phyloP scores from a whole-genome alignment of 2,329 filamentous ascomycete species.

The Phaeosphaeriaceae sp. region DNA sequence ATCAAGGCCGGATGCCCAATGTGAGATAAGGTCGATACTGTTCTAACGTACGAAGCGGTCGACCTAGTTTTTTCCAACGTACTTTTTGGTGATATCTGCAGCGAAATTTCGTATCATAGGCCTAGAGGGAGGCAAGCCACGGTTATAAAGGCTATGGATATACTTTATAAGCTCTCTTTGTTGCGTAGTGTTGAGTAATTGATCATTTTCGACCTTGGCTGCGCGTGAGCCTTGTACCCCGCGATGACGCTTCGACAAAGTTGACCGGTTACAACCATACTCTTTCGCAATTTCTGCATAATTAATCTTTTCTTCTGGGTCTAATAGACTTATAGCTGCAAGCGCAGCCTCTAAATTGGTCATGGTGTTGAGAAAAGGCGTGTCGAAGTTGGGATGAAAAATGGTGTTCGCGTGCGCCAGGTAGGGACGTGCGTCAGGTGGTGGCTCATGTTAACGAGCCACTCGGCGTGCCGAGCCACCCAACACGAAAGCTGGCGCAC shows the following conservation, averaged over 20 bases:
- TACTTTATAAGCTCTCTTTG: conserved; percentile 20
- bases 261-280: background rate
- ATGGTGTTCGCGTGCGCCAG: too few relatives aligned
- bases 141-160: conserved; percentile 14
- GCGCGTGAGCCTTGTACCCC: background rate
- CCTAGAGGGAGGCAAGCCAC: conserved; percentile 18
- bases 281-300: background rate
- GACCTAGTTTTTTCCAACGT: conserved; percentile 20
- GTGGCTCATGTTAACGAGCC: too few relatives aligned
- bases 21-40: conserved; percentile 12
- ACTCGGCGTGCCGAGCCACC: too few relatives aligned
- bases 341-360: background rate
- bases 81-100: conserved; percentile 11
- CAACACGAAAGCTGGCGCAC: too few relatives aligned
- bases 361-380: conserved; percentile 1
- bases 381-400: too few relatives aligned
- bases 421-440: too few relatives aligned
- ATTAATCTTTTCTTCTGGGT: background rate
- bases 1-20: conserved; percentile 22
- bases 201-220: background rate
- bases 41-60: conserved; percentile 14
- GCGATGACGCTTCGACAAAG: background rate
- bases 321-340: background rate
- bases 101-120: conserved; percentile 22
- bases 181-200: conserved; percentile 8